These are phyloP conservation scores for Chamaecrista fasciculata DNA, from an alignment of 306 rosid genomes.

Conservation along the genomic window DNA sequence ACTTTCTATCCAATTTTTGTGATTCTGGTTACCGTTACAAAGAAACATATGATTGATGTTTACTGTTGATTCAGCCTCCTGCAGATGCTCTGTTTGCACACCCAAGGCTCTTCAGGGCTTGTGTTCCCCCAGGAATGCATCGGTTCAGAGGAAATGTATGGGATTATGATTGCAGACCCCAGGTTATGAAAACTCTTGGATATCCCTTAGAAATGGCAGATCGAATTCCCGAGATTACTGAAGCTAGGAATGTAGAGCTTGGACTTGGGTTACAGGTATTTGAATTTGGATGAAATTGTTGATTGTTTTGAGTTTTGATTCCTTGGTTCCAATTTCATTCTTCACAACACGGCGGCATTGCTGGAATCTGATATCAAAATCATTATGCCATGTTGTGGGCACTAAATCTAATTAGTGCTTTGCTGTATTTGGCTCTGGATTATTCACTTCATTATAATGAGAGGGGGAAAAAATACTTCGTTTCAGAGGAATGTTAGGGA, in stretches of 20 bases:
- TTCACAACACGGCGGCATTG: not conserved
- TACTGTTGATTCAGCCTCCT: slow-evolving; percentile 68
- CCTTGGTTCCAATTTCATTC: not conserved
- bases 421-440: not conserved
- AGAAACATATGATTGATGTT: slow-evolving; percentile 31
- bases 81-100: slow-evolving; percentile 95
- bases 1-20: not conserved
- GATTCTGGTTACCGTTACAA: not conserved
- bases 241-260: slow-evolving; percentile 85
- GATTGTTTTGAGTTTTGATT: not conserved
- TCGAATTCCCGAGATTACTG: slow-evolving; percentile 72
- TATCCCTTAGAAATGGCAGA: slow-evolving; percentile 68
- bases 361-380: not conserved
- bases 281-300: not conserved
- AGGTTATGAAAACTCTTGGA: slow-evolving; percentile 67
- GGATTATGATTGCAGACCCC: slow-evolving; percentile 84
- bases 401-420: slow-evolving; percentile 15
- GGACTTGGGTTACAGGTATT: slow-evolving; percentile 99
- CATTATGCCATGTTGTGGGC: not conserved
- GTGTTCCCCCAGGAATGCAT: slow-evolving; percentile 97
- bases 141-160: slow-evolving; percentile 92
- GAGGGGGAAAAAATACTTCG: not conserved
- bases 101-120: slow-evolving; percentile 93
- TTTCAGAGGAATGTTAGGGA: slow-evolving; percentile 13
- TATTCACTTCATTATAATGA: slow-evolving; percentile 1